phyloP scores from a whole-genome alignment of 768 basidiomycete genomes.

The Boletus pseudopeckii region DNA sequence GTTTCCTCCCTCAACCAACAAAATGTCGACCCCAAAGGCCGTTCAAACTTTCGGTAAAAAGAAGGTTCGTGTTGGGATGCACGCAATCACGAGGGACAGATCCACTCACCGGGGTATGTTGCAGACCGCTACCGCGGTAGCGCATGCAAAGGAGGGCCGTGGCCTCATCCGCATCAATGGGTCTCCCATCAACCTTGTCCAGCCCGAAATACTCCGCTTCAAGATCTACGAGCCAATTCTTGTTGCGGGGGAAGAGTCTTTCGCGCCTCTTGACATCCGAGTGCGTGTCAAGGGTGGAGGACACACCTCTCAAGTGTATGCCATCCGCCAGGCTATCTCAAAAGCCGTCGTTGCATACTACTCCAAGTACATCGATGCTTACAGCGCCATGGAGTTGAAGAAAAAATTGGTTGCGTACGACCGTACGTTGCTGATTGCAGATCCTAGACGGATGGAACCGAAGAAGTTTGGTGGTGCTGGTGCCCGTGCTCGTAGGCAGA shows the following conservation, averaged over 20 bases:
- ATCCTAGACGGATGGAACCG: slow-evolving; percentile 97
- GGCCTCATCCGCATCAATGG: slow-evolving; percentile 97
- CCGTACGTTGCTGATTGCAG: slow-evolving; percentile 83
- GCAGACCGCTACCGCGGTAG: slow-evolving; percentile 97
- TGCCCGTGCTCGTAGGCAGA: slow-evolving; percentile 98
- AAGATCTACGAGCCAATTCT: slow-evolving; percentile 98
- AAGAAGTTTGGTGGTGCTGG: slow-evolving; percentile 99
- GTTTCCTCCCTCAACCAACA: slow-evolving; percentile 31
- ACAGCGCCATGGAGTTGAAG: slow-evolving; percentile 95
- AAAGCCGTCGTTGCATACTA: slow-evolving; percentile 98
- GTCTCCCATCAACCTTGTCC: slow-evolving; percentile 92
- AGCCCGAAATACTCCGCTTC: slow-evolving; percentile 93
- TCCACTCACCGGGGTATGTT: slow-evolving; percentile 3
- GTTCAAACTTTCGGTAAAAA: slow-evolving; percentile 99
- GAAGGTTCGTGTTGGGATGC: slow-evolving; percentile 59
- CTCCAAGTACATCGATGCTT: slow-evolving; percentile 98
- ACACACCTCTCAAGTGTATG: slow-evolving; percentile 98
- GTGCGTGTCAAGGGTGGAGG: slow-evolving; percentile 99
- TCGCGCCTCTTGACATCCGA: slow-evolving; percentile 87
- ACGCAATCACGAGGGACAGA: neutral
- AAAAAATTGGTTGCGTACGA: slow-evolving; percentile 97
- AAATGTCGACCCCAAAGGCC: slow-evolving; percentile 79
- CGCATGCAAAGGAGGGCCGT: slow-evolving; percentile 93
- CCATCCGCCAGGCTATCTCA: slow-evolving; percentile 97
- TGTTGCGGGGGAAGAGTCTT: slow-evolving; percentile 87